Evolutionary conservation across 2,329 filamentous ascomycete genomes (phyloP).

Genomic region (Teratosphaeriaceae sp.): DNA sequence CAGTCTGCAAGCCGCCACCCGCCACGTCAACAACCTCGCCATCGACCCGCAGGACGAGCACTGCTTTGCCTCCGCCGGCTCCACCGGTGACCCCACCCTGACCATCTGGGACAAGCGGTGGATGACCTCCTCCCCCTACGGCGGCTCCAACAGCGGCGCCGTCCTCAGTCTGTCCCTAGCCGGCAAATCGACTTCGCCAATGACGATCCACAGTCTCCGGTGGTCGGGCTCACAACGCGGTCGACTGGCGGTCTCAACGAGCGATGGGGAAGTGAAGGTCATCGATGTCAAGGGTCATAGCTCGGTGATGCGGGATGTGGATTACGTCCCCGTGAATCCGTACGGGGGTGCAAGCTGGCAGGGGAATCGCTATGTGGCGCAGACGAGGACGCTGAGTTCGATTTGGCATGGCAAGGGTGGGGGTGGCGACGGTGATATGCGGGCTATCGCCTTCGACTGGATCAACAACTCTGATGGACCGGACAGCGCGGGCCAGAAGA

Average conservation of each 20-base stretch:
- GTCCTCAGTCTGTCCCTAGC: slow-evolving; percentile 53
- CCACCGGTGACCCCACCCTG: slow-evolving; percentile 65
- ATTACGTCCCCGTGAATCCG: slow-evolving; percentile 17
- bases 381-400: slow-evolving; percentile 35
- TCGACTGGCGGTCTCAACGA: slow-evolving; percentile 53
- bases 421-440: slow-evolving; percentile 35
- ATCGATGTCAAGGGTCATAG: slow-evolving; percentile 20
- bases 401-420: slow-evolving; percentile 39
- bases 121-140: slow-evolving; percentile 20
- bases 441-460: slow-evolving; percentile 57
- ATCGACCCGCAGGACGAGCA: slow-evolving; percentile 77
- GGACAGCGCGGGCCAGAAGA: slow-evolving; percentile 37
- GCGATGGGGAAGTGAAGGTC: slow-evolving; percentile 51
- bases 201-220: slow-evolving; percentile 55
- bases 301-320: slow-evolving; percentile 3
- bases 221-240: slow-evolving; percentile 54
- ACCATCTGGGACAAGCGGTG: slow-evolving; percentile 71
- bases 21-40: slow-evolving; percentile 60
- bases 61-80: slow-evolving; percentile 72
- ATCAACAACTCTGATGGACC: slow-evolving; percentile 42
- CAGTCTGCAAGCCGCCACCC: slow-evolving; percentile 44
- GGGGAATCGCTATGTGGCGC: slow-evolving; percentile 39
- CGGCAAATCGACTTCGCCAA: slow-evolving; percentile 42
- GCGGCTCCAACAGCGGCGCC: slow-evolving; percentile 47
- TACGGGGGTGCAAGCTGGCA: slow-evolving; percentile 32